Percentiles rank a stretch among this genome's conserved stretches.
Conservation (phyloP, 1,284 basidiomycete species). For the Tremellales sp. region DNA sequence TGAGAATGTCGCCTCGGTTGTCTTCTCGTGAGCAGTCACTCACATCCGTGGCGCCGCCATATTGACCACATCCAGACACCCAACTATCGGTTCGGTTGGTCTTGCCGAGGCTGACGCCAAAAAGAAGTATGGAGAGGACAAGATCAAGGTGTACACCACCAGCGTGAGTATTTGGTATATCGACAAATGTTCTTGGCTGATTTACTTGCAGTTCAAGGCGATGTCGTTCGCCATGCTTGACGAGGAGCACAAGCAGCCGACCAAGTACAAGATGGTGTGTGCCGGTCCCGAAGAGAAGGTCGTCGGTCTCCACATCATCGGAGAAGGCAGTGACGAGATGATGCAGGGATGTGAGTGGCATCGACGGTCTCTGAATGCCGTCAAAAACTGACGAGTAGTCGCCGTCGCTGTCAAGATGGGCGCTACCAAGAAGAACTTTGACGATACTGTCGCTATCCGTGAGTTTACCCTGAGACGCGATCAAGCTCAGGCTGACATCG, state of each 20-base stretch:
- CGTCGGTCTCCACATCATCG: constrained; percentile 91
- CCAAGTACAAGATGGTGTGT: constrained; percentile 85
- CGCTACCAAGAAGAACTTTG: constrained; percentile 75
- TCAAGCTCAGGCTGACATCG: neutral
- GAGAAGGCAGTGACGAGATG: constrained; percentile 82
- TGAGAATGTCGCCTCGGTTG: constrained; percentile 85
- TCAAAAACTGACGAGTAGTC: constrained; percentile 49
- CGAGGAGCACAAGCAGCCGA: constrained; percentile 83
- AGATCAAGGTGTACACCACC: constrained; percentile 81
- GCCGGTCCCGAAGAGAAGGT: constrained; percentile 86
- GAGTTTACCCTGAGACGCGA: constrained; percentile 11
- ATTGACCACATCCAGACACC: constrained; percentile 62
- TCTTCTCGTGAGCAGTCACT: constrained; percentile 83
- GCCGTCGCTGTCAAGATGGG: constrained; percentile 95
- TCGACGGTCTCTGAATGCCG: neutral
- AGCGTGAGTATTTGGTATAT: constrained; percentile 34
- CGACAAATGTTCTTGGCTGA: neutral
- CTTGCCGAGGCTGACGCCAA: constrained; percentile 85
- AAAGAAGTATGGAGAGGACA: constrained; percentile 76
- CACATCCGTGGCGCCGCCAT: too few species aligned
- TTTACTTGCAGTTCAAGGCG: constrained; percentile 58
- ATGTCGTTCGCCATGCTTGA: constrained; percentile 84
- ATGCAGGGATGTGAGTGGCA: constrained; percentile 70
- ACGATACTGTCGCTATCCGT: constrained; percentile 84
- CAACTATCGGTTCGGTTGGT: constrained; percentile 86